Base-by-base conservation (phyloP, 2,329 filamentous ascomycete species). In the Cladosporium colombiae region DNA sequence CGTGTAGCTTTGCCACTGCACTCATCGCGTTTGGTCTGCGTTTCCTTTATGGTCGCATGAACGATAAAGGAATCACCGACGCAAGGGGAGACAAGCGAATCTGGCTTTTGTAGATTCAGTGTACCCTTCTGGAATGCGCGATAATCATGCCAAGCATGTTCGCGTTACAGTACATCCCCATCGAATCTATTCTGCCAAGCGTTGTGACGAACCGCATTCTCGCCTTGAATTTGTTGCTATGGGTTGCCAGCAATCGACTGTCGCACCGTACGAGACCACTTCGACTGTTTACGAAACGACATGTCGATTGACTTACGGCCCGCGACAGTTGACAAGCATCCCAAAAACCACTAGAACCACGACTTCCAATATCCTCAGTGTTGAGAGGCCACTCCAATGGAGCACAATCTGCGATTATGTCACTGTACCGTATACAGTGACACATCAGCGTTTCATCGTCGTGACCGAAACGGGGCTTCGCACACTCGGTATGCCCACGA, bases 1-100 rank as follows among this genome's bases (percentile, higher is more conserved):
- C 72, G 2, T 79, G 75, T 57, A 78, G 75, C 46, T 79, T 80
- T 65, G 64, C 69, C 1, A 74, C 74, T 1, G 73, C 71, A 3
- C 62, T 59, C 11, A 64, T 75, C 31, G 74, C 73, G 2, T 62
- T 72, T 1, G 63, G 65, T 1, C 66, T 76, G 67, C 70, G 74
- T 50, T n/a, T 73, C 4, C 70, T 69, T 23, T 76, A 76, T 67
- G 74, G 68, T 3, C 68, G 70, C 25, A 73, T 76, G 73, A 76
- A 75, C 44, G 67, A 53, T 18, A 53, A 46, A 2, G 69, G 68
- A 5, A 52, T 60, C 3, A 46, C 29, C 14, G 72, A 75, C 66
- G 70, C 68, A 2, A 66, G 67, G 23, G 72, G 73, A 4, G 70
- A 72, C 5, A 65, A 69, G 58, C 68, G 72, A 37, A 64, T 73